These are phyloP conservation scores for Phytophthora rubi DNA, from an alignment of 352 stramenopile species.

Conservation along the genomic window DNA sequence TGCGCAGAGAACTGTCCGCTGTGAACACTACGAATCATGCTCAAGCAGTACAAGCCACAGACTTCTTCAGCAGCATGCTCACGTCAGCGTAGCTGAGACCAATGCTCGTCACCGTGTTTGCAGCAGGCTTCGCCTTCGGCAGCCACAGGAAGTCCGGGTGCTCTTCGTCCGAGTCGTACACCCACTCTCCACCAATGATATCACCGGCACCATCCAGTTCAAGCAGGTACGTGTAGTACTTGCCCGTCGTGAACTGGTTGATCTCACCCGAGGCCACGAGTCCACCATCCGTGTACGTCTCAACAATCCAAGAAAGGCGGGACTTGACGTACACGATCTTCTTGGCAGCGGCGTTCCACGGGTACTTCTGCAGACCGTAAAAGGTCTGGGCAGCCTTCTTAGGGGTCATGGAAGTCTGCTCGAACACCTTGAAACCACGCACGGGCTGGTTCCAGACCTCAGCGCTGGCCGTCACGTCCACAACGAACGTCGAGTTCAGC, in stretches of 20 bases:
- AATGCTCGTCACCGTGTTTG: constrained; percentile 23
- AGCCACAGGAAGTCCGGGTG: constrained; percentile 58
- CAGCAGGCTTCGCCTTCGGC: constrained; percentile 30
- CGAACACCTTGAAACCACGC: constrained; percentile 50
- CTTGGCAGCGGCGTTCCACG: constrained; percentile 51
- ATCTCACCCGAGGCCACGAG: constrained; percentile 33
- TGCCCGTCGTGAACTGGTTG: constrained; percentile 28
- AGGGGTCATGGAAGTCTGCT: constrained; percentile 40
- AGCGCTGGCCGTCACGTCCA: constrained; percentile 37
- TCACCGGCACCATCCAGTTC: constrained; percentile 37
- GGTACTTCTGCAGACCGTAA: constrained; percentile 48
- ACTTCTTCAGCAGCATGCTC: constrained; percentile 33
- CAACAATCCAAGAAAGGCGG: constrained; percentile 49
- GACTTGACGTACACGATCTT: constrained; percentile 51
- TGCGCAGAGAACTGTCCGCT: too few relatives aligned
- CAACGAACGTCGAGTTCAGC: constrained; percentile 49
- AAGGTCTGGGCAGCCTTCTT: constrained; percentile 38
- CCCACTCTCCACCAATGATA: constrained; percentile 37
- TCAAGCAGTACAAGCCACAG: constrained; percentile 11
- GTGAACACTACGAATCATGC: too few relatives aligned
- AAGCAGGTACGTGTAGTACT: constrained; percentile 51
- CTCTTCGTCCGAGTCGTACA: constrained; percentile 32
- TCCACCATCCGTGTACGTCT: constrained; percentile 42
- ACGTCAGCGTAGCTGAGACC: constrained; percentile 38
- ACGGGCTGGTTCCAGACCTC: constrained; percentile 74